Conservation (phyloP, 805 yeast species). For the Monosporozyma aquatica region DNA sequence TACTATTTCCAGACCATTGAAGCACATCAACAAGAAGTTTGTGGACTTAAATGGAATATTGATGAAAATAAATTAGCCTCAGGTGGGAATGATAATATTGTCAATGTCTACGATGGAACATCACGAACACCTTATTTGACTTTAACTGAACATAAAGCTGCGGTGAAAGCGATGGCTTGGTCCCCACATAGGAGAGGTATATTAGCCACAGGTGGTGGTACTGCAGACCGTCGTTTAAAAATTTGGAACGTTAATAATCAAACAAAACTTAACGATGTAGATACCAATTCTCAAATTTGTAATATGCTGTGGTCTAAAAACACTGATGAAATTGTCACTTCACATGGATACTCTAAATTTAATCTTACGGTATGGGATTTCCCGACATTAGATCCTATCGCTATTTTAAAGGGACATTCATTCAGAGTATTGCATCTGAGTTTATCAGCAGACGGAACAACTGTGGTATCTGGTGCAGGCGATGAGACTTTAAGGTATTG, state of each 20-base stretch:
- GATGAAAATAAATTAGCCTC: conserved; percentile 88
- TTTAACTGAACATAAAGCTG: conserved; percentile 82
- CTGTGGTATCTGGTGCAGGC: conserved; percentile 97
- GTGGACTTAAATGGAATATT: conserved; percentile 90
- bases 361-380: conserved; percentile 92
- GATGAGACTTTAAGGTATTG: conserved; percentile 94
- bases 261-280: conserved; percentile 61
- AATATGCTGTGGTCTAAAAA: conserved; percentile 88
- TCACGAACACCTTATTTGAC: conserved; percentile 58
- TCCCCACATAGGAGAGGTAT: conserved; percentile 94
- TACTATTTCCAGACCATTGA: conserved; percentile 67
- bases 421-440: conserved; percentile 83
- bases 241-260: conserved; percentile 90
- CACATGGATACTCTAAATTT: conserved; percentile 89
- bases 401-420: conserved; percentile 89
- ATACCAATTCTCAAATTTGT: conserved; percentile 95
- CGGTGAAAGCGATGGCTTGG: conserved; percentile 96
- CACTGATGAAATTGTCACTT: conserved; percentile 84
- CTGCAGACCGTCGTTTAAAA: conserved; percentile 82
- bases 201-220: conserved; percentile 94
- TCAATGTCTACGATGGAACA: conserved; percentile 79
- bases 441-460: conserved; percentile 90
- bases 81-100: conserved; percentile 87
- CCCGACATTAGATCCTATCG: conserved; percentile 83
- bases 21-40: conserved; percentile 85